Base-by-base conservation (phyloP, 331 rosid species). In the Malus hybrid region DNA sequence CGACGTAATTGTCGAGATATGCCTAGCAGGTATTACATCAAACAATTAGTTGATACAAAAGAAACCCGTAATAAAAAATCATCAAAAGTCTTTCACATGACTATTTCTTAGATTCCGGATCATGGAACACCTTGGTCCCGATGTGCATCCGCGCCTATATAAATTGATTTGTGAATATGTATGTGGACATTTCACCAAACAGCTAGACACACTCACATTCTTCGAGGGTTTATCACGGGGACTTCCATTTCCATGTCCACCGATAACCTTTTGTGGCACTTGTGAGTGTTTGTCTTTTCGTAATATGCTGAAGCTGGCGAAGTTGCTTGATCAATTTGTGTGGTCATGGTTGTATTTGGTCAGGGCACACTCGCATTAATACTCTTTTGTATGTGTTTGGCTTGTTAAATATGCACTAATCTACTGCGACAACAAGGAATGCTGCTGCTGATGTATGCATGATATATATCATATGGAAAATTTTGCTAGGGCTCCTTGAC, bases 231-330 rank as follows among this genome's bases (percentile, higher is more conserved):
- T 22, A 24, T 28, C 63, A 63, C 24, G 12, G 9, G 10, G 6
- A 10, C 65, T 46, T 42, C 54, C 64, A 20, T 39, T 74, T 28
- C n/a, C 48, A 12, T 22, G 32, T 62, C 31, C 29, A 22, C 28
- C n/a, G 32, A 54, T 24, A 70, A 29, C 63, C 36, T 44, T 62
- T 22, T 9, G 70, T 14, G 29, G 29, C 61, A 39, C 44, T 18
- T 16, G 16, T 74, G 70, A n/a, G 71, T 74, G 65, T 75, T 75
- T 66, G 66, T 75, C 63, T 71, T 64, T 42, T 15, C 57, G 29
- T 8, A 39, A 9, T 39, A 39, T 9, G 44, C 44, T 9, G 44
- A 9, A 39, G 70, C 46, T 44, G 32, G 22, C 31, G 50, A 50
- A 2, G 20, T 32, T 19, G 65, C 71, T 48, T 24, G 22, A 7